Conservation (phyloP, 2,329 filamentous ascomycete genomes). For the Xylaria sp. region DNA sequence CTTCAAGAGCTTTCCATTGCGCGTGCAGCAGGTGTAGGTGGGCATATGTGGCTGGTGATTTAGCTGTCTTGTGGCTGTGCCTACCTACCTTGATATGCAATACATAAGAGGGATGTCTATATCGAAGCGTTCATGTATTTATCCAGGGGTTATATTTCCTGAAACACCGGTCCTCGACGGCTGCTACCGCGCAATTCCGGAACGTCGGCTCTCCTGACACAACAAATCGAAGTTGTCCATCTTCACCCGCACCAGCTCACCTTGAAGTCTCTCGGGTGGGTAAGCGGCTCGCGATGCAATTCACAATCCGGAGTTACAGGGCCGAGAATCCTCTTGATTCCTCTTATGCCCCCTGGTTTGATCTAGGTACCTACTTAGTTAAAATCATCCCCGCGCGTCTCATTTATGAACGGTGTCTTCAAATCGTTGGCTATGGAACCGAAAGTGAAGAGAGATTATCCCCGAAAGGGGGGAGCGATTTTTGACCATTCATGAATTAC, state of each 20-base stretch:
- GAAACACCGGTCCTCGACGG: not conserved
- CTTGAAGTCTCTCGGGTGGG: not conserved
- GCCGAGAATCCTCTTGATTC: conserved; percentile 10
- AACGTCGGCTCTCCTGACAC: not conserved
- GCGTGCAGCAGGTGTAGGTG: not conserved
- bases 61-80: not conserved
- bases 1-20: not conserved
- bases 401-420: conserved; percentile 6
- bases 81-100: not conserved
- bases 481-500: not conserved
- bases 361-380: conserved; percentile 6
- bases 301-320: conserved; percentile 11
- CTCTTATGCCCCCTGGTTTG: not conserved
- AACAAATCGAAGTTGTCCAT: not conserved
- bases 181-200: not conserved
- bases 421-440: not conserved
- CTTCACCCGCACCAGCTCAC: not conserved
- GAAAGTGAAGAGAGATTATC: conserved; percentile 1
- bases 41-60: not conserved
- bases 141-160: not conserved
- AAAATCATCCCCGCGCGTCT: conserved; percentile 2
- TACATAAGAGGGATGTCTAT: not conserved
- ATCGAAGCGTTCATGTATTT: not conserved
- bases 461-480: conserved; percentile 3
- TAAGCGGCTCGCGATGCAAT: not conserved